These are phyloP conservation scores for Ganoderma multipileum DNA, from an alignment of 1,284 basidiomycete genomes.

Conservation along the genomic window DNA sequence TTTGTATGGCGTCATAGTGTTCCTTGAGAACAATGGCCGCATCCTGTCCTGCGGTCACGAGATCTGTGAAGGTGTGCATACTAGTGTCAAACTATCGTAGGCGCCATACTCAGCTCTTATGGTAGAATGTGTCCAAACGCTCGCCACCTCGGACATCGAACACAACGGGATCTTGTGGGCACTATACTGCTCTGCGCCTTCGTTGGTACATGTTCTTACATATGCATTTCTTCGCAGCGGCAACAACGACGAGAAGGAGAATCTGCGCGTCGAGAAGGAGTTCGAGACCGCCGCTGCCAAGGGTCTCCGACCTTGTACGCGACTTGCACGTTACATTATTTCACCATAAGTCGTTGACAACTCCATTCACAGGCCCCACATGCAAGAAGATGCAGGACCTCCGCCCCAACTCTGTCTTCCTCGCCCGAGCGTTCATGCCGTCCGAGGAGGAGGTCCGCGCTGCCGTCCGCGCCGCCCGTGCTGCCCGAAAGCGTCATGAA, in stretches of 20 bases:
- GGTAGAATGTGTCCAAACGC: conserved; percentile 58
- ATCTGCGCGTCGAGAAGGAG: conserved; percentile 57
- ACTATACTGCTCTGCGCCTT: background rate
- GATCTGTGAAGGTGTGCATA: conserved; percentile 56
- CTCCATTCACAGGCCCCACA: conserved; percentile 52
- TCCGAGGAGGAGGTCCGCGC: conserved; percentile 40
- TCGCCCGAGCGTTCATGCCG: conserved; percentile 62
- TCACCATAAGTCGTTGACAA: background rate
- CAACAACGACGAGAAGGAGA: conserved; percentile 59
- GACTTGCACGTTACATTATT: background rate
- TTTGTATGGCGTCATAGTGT: conserved; percentile 43
- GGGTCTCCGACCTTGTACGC: conserved; percentile 61
- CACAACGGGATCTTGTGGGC: conserved; percentile 67
- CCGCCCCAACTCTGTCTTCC: conserved; percentile 55
- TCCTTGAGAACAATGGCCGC: conserved; percentile 54
- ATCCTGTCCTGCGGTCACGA: conserved; percentile 67
- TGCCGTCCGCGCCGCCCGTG: conserved; percentile 31
- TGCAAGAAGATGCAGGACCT: conserved; percentile 66
- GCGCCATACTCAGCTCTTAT: background rate
- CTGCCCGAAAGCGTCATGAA: conserved; percentile 19
- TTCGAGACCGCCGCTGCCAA: conserved; percentile 62
- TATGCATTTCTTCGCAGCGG: conserved; percentile 46
- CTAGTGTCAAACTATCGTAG: background rate
- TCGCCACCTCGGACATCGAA: conserved; percentile 54
- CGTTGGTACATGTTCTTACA: background rate